phyloP scores from a whole-genome alignment of 2,329 filamentous ascomycete species.

The Fusarium pseudoanthophilum region DNA sequence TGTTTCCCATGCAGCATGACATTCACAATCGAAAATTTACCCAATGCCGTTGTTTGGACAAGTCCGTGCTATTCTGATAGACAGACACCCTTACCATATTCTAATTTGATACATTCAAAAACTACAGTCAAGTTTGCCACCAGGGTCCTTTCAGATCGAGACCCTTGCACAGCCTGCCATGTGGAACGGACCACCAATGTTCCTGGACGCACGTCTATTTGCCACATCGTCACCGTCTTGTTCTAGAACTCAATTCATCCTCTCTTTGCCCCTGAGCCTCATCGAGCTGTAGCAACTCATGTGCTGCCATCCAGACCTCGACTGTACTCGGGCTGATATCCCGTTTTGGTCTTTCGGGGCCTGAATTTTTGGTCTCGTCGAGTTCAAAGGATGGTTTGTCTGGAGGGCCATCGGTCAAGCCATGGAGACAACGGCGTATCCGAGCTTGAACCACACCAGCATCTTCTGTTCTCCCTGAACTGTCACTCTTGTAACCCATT shows the following conservation, averaged over 20 bases:
- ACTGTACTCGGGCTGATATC: slow-evolving; percentile 37
- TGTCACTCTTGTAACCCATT: slow-evolving; percentile 30
- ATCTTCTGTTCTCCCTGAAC: slow-evolving; percentile 43
- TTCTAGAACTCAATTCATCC: background rate
- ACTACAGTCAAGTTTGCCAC: slow-evolving; percentile 5
- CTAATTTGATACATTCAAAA: slow-evolving; percentile 13
- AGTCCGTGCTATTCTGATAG: slow-evolving; percentile 15
- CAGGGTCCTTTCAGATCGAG: background rate
- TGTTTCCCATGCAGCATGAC: background rate
- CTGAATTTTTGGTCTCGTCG: background rate
- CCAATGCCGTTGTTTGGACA: background rate
- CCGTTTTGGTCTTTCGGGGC: background rate
- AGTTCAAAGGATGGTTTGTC: background rate
- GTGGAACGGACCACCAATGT: background rate
- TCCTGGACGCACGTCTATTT: background rate
- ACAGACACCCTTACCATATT: slow-evolving; percentile 21
- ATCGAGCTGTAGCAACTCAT: slow-evolving; percentile 46
- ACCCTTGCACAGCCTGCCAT: background rate
- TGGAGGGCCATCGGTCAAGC: slow-evolving; percentile 17
- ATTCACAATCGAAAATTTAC: background rate
- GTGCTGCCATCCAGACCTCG: slow-evolving; percentile 48
- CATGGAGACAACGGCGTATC: slow-evolving; percentile 45
- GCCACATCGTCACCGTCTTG: background rate
- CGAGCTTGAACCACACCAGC: slow-evolving; percentile 39
- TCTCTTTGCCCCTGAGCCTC: slow-evolving; percentile 17